Base-by-base conservation (phyloP, 2,329 filamentous ascomycete species). In the Aspergillus awamori region DNA sequence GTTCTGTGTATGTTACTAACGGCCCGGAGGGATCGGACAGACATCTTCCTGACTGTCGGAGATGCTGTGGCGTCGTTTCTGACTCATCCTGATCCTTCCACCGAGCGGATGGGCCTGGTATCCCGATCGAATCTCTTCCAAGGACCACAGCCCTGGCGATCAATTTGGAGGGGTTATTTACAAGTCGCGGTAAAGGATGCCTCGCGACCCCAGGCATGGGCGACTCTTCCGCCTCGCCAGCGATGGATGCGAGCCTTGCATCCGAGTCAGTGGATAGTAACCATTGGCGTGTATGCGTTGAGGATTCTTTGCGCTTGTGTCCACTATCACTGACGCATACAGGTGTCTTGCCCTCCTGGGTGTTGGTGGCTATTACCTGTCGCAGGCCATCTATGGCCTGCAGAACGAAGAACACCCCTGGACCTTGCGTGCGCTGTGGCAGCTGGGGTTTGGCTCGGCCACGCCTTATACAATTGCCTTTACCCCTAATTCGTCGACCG, bases 11-110 rank as follows among this genome's bases (percentile, higher is more conserved):
- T 68, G 59, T 59, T 63, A 3, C 11, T 69, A 5, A 43, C 67
- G 2, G 59, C 58, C 2, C 24, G 24, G 4, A 15, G 8, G 22
- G 28, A n/a, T 13, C 41, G 26, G 15, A 53, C 20, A 28, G 58
- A 24, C 2, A 53, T 28, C 30, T 54, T 65, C 36, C 51, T 73
- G 22, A 74, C 70, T 2, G 38, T 67, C 28, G 70, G 71, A 2
- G 72, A 74, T 58, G 71, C 71, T 1, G 52, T 73, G 6, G 66
- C 69, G 8, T 72, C 68, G 2, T 74, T 73, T 41, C 48, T 73
- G 3, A 45, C 28, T 4, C 33, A 11, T 0, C 65, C 68, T 2
- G 68, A 70, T 61, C 24, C 15, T 1, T 61, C 55, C 0, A 69
- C 63, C 1, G 48, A 43, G 30, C 57, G 51, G 1, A 36, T 56